Evolutionary conservation across 2,329 filamentous ascomycete species (phyloP).

Genomic region (Calonectria ilicicola): DNA sequence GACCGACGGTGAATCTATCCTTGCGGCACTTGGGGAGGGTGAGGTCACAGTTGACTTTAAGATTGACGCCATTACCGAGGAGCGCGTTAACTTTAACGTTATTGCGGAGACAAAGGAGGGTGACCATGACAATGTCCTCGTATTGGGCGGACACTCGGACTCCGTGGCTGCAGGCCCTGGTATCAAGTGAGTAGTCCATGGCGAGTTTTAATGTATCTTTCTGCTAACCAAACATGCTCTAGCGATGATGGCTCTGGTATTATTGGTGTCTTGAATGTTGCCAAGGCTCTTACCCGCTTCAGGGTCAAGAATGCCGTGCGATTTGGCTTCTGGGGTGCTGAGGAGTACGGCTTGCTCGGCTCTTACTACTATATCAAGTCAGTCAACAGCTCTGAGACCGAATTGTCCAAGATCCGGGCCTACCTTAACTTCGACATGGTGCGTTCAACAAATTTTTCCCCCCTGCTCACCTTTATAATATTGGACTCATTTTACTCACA

Average conservation of each 20-base stretch:
- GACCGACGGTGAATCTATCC: conserved; percentile 54
- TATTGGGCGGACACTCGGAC: conserved; percentile 61
- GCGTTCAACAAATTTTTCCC: conserved; percentile 21
- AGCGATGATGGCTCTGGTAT: conserved; percentile 70
- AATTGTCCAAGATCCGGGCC: conserved; percentile 62
- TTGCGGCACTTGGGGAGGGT: conserved; percentile 46
- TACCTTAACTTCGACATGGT: conserved; percentile 71
- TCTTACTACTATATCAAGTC: conserved; percentile 62
- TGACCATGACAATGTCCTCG: conserved; percentile 61
- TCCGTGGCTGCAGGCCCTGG: conserved; percentile 64
- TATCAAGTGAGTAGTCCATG: conserved; percentile 61
- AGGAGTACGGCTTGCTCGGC: conserved; percentile 62
- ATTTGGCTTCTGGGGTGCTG: conserved; percentile 65
- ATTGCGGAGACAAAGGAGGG: conserved; percentile 62
- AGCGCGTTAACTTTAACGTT: conserved; percentile 62
- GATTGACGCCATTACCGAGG: conserved; percentile 61
- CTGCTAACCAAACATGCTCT: not conserved
- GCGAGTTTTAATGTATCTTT: not conserved
- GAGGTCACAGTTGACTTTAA: conserved; percentile 49
- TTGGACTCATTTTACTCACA: not conserved
- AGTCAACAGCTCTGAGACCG: conserved; percentile 54
- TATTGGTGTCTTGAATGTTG: conserved; percentile 59
- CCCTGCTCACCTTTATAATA: fast-evolving
- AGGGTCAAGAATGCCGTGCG: conserved; percentile 61
- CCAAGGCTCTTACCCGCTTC: conserved; percentile 56